Conservation (phyloP, 2,329 filamentous ascomycete genomes). For the Paracorniculantispora psalliotae region DNA sequence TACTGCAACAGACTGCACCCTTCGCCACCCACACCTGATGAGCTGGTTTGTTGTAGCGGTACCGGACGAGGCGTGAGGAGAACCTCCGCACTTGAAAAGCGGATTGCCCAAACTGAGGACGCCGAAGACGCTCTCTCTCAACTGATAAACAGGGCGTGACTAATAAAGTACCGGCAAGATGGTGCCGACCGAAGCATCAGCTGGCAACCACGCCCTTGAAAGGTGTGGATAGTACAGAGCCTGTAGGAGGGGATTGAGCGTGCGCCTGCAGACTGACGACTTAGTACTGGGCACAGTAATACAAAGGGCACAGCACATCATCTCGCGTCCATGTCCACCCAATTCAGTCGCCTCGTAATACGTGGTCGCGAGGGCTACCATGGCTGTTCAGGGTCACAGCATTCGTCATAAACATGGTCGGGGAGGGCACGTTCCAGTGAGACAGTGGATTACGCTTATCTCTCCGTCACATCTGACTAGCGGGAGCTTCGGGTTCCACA, state of each 20-base stretch:
- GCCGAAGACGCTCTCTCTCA: too few relatives aligned
- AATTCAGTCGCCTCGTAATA: not conserved
- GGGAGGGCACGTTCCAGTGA: slow-evolving; percentile 8
- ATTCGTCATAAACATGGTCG: slow-evolving; percentile 3
- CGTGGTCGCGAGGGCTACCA: not conserved
- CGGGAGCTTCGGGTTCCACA: not conserved
- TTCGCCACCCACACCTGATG: slow-evolving; percentile 12
- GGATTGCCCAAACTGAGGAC: not conserved
- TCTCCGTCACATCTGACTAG: slow-evolving; percentile 13
- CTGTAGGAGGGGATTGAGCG: not conserved
- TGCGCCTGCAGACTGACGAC: not conserved
- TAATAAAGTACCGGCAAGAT: not conserved
- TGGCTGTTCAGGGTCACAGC: not conserved
- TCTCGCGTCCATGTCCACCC: not conserved
- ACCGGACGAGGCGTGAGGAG: slow-evolving; percentile 5
- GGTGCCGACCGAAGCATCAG: not conserved
- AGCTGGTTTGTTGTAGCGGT: slow-evolving; percentile 11
- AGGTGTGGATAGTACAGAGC: not conserved
- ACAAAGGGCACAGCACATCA: too few relatives aligned
- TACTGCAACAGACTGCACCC: too few relatives aligned
- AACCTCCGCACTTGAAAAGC: not conserved
- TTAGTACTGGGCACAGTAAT: slow-evolving; percentile 6
- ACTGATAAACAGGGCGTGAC: not conserved
- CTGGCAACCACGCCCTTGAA: not conserved
- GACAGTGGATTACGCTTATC: slow-evolving; percentile 14